Conservation (phyloP, 2,329 filamentous ascomycete species). For the Diaporthe sp. region DNA sequence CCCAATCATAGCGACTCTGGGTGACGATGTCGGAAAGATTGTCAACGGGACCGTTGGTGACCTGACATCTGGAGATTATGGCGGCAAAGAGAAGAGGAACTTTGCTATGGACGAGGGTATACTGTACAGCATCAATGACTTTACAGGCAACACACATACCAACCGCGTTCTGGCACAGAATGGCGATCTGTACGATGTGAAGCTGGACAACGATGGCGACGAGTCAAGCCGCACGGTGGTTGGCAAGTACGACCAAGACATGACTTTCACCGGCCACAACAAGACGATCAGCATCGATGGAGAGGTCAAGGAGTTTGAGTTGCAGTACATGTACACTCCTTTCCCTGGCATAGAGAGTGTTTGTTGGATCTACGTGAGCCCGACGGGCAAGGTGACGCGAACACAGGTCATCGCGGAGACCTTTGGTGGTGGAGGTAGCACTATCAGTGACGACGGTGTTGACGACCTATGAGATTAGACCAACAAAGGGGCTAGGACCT, state of each 20-base stretch:
- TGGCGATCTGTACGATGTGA: slow-evolving; percentile 64
- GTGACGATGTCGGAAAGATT: slow-evolving; percentile 58
- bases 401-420: slow-evolving; percentile 64
- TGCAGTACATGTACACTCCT: slow-evolving; percentile 64
- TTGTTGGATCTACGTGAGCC: slow-evolving; percentile 60
- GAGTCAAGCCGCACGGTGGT: slow-evolving; percentile 55
- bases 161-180: slow-evolving; percentile 67
- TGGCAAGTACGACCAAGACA: slow-evolving; percentile 61
- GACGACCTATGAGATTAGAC: slow-evolving; percentile 30
- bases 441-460: slow-evolving; percentile 54
- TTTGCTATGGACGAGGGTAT: slow-evolving; percentile 43
- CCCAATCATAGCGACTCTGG: slow-evolving; percentile 66
- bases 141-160: slow-evolving; percentile 63
- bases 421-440: slow-evolving; percentile 62
- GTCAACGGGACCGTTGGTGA: slow-evolving; percentile 52
- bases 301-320: slow-evolving; percentile 55
- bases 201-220: slow-evolving; percentile 63
- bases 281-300: slow-evolving; percentile 56
- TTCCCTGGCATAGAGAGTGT: slow-evolving; percentile 58
- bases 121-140: slow-evolving; percentile 70
- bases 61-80: slow-evolving; percentile 38
- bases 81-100: slow-evolving; percentile 27
- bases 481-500: background rate
- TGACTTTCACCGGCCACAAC: slow-evolving; percentile 66
- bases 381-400: slow-evolving; percentile 56